phyloP scores from a whole-genome alignment of 2,329 filamentous ascomycete genomes.

The Emergomyces orientalis region DNA sequence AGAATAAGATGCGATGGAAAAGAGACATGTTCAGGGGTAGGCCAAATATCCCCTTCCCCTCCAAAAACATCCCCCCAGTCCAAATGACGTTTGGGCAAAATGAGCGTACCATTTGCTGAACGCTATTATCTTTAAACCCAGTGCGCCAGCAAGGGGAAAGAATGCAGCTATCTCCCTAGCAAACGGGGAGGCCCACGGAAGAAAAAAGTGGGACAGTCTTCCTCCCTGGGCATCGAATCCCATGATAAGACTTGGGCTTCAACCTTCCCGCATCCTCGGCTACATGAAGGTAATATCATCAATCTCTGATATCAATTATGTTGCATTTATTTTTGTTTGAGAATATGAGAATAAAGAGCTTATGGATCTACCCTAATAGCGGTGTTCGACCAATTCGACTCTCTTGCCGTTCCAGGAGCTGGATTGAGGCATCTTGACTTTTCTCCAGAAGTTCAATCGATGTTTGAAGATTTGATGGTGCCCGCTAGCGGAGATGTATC shows the following conservation, averaged over 20 bases:
- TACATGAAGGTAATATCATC: slow-evolving; percentile 16
- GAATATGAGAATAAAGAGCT: background rate
- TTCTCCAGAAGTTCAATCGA: slow-evolving; percentile 27
- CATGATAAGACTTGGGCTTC: slow-evolving; percentile 10
- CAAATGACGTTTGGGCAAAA: slow-evolving; percentile 12
- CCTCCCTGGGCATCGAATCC: slow-evolving; percentile 5
- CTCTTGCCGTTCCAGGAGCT: slow-evolving; percentile 32
- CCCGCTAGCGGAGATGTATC: slow-evolving; percentile 19
- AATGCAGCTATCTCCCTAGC: slow-evolving; percentile 37
- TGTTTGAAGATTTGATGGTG: slow-evolving; percentile 31
- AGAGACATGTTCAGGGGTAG: slow-evolving; percentile 36
- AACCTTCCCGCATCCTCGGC: slow-evolving; percentile 11
- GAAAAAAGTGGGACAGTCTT: slow-evolving; percentile 23
- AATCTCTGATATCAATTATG: background rate
- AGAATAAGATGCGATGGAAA: slow-evolving; percentile 38
- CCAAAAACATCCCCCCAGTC: background rate
- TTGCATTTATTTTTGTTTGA: background rate
- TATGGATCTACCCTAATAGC: slow-evolving; percentile 20
- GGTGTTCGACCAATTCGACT: slow-evolving; percentile 35
- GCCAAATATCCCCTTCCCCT: slow-evolving; percentile 13
- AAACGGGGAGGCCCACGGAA: slow-evolving; percentile 37
- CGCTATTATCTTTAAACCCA: slow-evolving; percentile 13
- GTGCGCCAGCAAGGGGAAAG: slow-evolving; percentile 33
- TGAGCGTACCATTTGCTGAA: background rate
- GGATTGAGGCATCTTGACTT: slow-evolving; percentile 35